phyloP scores from a whole-genome alignment of 2,329 filamentous ascomycete genomes.

The Colletotrichum navitas region DNA sequence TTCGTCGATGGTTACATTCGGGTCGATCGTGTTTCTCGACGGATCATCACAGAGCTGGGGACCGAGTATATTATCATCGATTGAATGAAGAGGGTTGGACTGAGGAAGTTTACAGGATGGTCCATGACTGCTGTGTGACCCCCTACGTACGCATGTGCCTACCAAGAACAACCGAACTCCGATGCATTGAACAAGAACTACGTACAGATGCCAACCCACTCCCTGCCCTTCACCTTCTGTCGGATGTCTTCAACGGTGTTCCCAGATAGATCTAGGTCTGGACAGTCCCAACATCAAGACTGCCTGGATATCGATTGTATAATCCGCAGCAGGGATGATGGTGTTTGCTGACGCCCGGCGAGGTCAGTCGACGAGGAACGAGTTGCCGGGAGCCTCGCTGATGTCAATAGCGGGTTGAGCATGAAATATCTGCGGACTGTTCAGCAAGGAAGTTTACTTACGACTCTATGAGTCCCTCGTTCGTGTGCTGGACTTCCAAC shows the following conservation, averaged over 20 bases:
- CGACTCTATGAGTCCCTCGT: slow-evolving; percentile 12
- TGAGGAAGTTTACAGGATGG: slow-evolving; percentile 17
- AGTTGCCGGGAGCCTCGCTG: slow-evolving; percentile 9
- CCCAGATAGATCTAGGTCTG: slow-evolving; percentile 8
- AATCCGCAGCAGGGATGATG: slow-evolving; percentile 10
- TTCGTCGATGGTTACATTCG: slow-evolving; percentile 30
- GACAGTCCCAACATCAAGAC: slow-evolving; percentile 20
- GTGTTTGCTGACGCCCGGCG: slow-evolving; percentile 6
- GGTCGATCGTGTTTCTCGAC: slow-evolving; percentile 26
- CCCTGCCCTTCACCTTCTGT: slow-evolving; percentile 26
- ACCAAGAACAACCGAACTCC: slow-evolving; percentile 12
- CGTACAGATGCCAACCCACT: slow-evolving; percentile 18
- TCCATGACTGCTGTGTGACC: slow-evolving; percentile 32
- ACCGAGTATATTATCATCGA: slow-evolving; percentile 27
- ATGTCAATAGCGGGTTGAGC: slow-evolving; percentile 5
- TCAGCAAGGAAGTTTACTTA: slow-evolving; percentile 10
- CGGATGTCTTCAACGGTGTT: slow-evolving; percentile 37
- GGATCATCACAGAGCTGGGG: slow-evolving; percentile 6
- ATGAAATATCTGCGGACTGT: slow-evolving; percentile 6
- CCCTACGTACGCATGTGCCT: slow-evolving; percentile 24
- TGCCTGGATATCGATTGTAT: slow-evolving; percentile 13
- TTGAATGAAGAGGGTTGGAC: background rate
- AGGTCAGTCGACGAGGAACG: slow-evolving; percentile 10
- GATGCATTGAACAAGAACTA: slow-evolving; percentile 24
- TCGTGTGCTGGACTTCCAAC: slow-evolving; percentile 35